A percentile compares a stretch with the other conserved stretches of the same genome.
These are phyloP conservation scores for Colletotrichum paranaense DNA, from an alignment of 2,329 filamentous ascomycete species.

Conservation along the genomic window DNA sequence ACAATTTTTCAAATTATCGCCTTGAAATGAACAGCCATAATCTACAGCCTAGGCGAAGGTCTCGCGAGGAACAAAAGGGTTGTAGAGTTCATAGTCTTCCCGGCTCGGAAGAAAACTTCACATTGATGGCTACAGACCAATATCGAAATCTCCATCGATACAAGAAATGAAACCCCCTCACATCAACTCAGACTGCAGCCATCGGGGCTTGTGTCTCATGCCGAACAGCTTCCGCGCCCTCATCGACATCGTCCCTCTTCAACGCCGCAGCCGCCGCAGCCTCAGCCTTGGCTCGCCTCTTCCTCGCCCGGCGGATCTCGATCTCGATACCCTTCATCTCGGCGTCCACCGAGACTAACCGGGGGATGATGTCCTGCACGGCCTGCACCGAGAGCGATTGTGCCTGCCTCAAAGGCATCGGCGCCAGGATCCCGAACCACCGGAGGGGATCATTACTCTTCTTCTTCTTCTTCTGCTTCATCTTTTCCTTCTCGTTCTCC, in stretches of 20 bases:
- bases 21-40: too few relatives aligned
- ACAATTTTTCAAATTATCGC: too few relatives aligned
- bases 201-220: background rate
- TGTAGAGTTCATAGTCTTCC: too few relatives aligned
- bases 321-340: constrained; percentile 76
- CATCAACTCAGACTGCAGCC: background rate
- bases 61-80: too few relatives aligned
- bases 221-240: background rate
- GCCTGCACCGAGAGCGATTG: constrained; percentile 68
- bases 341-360: constrained; percentile 65
- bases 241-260: constrained; percentile 42
- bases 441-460: constrained; percentile 63
- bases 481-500: constrained; percentile 22
- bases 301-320: constrained; percentile 72
- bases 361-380: constrained; percentile 68
- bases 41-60: too few relatives aligned
- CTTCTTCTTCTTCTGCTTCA: constrained; percentile 3
- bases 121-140: too few relatives aligned
- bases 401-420: constrained; percentile 64
- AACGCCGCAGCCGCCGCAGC: constrained; percentile 41
- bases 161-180: background rate
- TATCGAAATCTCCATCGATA: background rate
- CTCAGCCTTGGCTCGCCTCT: constrained; percentile 63
- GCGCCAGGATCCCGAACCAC: constrained; percentile 68
- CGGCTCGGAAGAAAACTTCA: too few relatives aligned